A percentile compares a stretch with the other conserved stretches of the same genome.
Evolutionary conservation across 1,284 basidiomycete species (phyloP).

Genomic region (Cryptococcus neoformans): DNA sequence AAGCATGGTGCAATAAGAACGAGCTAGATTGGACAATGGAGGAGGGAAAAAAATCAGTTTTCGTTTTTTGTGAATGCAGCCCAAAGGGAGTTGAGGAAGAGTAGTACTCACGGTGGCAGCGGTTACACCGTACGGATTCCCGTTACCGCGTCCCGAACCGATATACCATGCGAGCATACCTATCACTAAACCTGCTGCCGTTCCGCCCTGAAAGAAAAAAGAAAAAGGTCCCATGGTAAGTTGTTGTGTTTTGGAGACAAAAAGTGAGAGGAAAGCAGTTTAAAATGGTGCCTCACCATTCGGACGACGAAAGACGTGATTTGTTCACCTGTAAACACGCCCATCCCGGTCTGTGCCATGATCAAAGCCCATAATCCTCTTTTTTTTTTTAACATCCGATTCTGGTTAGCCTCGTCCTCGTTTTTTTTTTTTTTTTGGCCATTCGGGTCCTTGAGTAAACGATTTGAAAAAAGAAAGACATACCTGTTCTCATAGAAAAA

Average conservation of each 20-base stretch:
- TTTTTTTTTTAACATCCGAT: background rate
- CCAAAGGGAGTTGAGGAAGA: slow-evolving; percentile 33
- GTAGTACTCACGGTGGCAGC: slow-evolving; percentile 55
- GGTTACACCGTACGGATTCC: slow-evolving; percentile 60
- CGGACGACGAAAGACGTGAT: slow-evolving; percentile 57
- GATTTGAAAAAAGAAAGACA: background rate
- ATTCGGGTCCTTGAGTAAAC: background rate
- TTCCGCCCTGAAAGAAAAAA: slow-evolving; percentile 44
- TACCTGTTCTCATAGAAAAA: slow-evolving; percentile 47
- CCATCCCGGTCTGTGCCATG: slow-evolving; percentile 64
- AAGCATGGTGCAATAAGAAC: slow-evolving; percentile 57
- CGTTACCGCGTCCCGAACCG: slow-evolving; percentile 56
- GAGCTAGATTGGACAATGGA: slow-evolving; percentile 23
- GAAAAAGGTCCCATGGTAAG: background rate
- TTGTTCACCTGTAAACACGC: slow-evolving; percentile 62
- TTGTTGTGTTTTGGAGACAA: too few species aligned
- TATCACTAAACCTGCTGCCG: slow-evolving; percentile 51
- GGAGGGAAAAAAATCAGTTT: background rate
- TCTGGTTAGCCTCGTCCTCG: background rate
- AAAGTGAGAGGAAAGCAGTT: background rate
- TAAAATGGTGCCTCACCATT: slow-evolving; percentile 31
- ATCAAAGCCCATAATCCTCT: slow-evolving; percentile 61
- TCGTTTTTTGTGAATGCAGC: background rate
- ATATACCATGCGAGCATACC: slow-evolving; percentile 59
- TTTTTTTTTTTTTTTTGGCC: background rate